Evolutionary conservation across 2,329 filamentous ascomycete species (phyloP).

Genomic region (Clonostachys rhizophaga): DNA sequence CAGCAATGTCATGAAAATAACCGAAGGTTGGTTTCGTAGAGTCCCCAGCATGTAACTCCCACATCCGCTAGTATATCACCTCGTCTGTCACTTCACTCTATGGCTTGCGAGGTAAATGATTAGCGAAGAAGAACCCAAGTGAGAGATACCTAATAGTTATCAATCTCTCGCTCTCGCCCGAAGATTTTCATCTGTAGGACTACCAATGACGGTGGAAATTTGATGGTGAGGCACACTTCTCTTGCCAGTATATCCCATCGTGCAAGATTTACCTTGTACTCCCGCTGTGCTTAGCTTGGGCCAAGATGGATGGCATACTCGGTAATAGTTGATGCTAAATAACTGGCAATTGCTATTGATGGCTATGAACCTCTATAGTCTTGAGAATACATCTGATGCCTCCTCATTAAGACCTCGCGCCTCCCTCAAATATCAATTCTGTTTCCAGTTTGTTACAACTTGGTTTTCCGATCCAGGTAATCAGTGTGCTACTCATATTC

Average conservation of each 20-base stretch:
- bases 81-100: conserved; percentile 63
- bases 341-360: no score
- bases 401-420: not conserved
- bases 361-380: not conserved
- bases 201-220: conserved; percentile 67
- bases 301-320: not conserved
- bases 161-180: conserved; percentile 62
- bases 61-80: conserved; percentile 80
- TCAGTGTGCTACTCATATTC: no score
- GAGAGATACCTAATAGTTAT: conserved; percentile 39
- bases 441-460: no score
- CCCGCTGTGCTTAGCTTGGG: no score
- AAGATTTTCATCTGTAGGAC: conserved; percentile 69
- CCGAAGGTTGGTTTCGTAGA: not conserved
- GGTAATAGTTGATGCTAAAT: not conserved
- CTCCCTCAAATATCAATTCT: not conserved
- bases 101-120: conserved; percentile 91
- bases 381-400: not conserved
- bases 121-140: conserved; percentile 73
- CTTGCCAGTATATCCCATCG: not conserved
- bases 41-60: not conserved
- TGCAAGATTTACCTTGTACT: not conserved
- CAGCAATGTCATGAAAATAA: not conserved
- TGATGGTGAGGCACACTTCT: conserved; percentile 76
- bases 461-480: no score